Evolutionary conservation across 257 asterid species (phyloP), one percentile per base, ranked within the genome.

Genomic region (Verbascum thapsus): DNA sequence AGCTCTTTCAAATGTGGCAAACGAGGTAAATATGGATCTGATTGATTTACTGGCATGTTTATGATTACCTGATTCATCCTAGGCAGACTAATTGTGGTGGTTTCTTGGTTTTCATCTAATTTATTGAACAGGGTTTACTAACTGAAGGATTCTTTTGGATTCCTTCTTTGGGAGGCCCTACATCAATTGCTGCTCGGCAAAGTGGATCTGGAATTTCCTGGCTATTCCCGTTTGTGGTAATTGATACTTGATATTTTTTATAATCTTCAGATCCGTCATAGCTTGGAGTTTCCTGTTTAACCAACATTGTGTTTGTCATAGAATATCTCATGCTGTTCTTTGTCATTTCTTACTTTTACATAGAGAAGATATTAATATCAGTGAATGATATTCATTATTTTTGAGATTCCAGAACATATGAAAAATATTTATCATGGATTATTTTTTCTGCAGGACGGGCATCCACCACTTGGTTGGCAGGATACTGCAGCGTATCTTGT

Each of bases 121-220:
- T 73, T 69, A 62, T 51, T 61, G 10, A 39, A 63, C 75, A 90
- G 99, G 99, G 99, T 68, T 74, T 94, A 74, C 80, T 94, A 49
- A 94, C 99, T 6, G 99, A 94, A 80, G 99, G 99, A 71, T 94
- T 94, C 87, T 88, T 94, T 72, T 94, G 99, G 99, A 94, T 94
- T 70, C 99, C 99, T 70, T 94, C 99, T 70, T 70, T 94, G 95
- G 99, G 99, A 60, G 99, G 99, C 65, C 99, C 99, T 49, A 94
- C 99, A 58, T 57, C 99, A 47, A 85, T 94, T 70, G 99, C 99
- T 69, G 99, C 99, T 64, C 88, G 99, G 48, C 98, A 90, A 76
- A 94, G 95, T 73, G 98, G 99, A 67, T 47, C 99, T 39, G 99
- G 96, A 58, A 82, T 94, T 71, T 94, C 99, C 58, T 94, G 99